phyloP scores from a whole-genome alignment of 768 basidiomycete species.

The Lactifluus volemus region DNA sequence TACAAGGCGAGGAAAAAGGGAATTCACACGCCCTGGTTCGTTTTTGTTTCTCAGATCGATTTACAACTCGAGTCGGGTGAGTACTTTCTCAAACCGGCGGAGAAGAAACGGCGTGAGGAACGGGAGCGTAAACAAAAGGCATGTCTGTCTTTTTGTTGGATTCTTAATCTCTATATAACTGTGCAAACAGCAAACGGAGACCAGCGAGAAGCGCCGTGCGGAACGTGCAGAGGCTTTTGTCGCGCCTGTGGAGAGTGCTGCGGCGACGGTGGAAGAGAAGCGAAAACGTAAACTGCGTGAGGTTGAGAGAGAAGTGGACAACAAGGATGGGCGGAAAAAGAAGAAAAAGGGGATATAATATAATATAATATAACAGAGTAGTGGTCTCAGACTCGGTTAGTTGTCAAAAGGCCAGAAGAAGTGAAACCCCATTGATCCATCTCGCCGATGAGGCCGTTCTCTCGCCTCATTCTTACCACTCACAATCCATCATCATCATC shows the following conservation, averaged over 20 bases:
- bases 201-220: conserved; percentile 57
- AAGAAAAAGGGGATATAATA: conserved; percentile 28
- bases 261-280: conserved; percentile 71
- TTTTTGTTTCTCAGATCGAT: conserved; percentile 51
- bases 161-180: neutral
- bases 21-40: neutral
- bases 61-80: conserved; percentile 94
- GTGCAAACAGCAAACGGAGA: conserved; percentile 62
- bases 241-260: conserved; percentile 74
- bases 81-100: conserved; percentile 90
- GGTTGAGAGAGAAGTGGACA: conserved; percentile 25
- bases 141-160: neutral
- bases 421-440: conserved; percentile 5
- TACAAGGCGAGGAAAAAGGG: neutral
- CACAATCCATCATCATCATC: neutral
- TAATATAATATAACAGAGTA: neutral
- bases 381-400: neutral
- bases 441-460: too few relatives aligned
- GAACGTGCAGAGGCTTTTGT: conserved; percentile 84
- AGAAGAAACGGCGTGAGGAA: conserved; percentile 73
- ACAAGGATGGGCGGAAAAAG: conserved; percentile 29
- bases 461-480: conserved; percentile 4
- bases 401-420: neutral
- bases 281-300: conserved; percentile 42
- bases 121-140: conserved; percentile 73